Percentiles rank a stretch among this genome's conserved stretches.
phyloP scores from a whole-genome alignment of 108 stramenopile species.

The Cyclotella baltica region DNA sequence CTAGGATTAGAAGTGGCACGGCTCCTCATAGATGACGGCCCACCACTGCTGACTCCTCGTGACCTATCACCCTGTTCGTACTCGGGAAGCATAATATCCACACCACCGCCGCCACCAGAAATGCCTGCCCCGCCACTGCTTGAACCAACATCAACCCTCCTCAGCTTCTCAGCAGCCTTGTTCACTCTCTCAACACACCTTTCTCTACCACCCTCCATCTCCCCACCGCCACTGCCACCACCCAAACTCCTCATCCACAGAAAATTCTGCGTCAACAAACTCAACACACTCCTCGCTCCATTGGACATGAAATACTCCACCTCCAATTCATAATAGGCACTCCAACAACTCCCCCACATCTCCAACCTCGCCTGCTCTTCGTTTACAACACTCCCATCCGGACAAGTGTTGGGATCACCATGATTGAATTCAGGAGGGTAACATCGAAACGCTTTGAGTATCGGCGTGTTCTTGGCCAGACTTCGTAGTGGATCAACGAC shows the following conservation, averaged over 20 bases:
- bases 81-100: conserved; percentile 17
- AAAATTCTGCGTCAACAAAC: conserved; percentile 83
- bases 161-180: conserved; percentile 38
- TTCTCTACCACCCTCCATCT: conserved; percentile 32
- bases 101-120: neutral
- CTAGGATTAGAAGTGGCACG: conserved; percentile 1
- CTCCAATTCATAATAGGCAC: conserved; percentile 91
- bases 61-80: conserved; percentile 4
- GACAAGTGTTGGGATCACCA: conserved; percentile 76
- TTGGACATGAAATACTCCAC: conserved; percentile 82
- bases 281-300: conserved; percentile 71
- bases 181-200: conserved; percentile 36
- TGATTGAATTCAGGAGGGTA: conserved; percentile 92
- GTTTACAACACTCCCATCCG: conserved; percentile 84
- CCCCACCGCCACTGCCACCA: conserved; percentile 23
- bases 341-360: conserved; percentile 97
- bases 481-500: conserved; percentile 93
- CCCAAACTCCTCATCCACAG: conserved; percentile 88
- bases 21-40: conserved; percentile 3
- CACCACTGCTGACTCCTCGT: too few species aligned
- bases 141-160: conserved; percentile 16
- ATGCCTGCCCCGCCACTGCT: neutral
- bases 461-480: conserved; percentile 71
- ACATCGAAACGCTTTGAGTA: conserved; percentile 96
- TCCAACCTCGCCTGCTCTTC: conserved; percentile 82